phyloP scores from a whole-genome alignment of 768 basidiomycete genomes.

The Russula abietina region DNA sequence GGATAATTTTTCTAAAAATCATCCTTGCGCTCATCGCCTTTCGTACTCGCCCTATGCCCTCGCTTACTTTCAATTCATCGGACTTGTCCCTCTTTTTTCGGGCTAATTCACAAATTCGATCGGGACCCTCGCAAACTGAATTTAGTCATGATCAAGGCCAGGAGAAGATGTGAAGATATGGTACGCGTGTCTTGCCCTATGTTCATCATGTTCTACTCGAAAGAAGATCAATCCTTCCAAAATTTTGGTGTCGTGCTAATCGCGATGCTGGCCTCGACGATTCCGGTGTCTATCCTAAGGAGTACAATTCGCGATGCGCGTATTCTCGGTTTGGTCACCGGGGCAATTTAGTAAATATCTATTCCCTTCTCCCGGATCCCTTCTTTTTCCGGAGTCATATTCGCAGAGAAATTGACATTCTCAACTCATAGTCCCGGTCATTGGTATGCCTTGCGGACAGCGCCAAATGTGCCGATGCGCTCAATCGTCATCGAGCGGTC shows the following conservation, averaged over 20 bases:
- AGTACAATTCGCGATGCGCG: constrained; percentile 68
- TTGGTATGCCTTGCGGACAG: constrained; percentile 86
- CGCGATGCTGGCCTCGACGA: constrained; percentile 65
- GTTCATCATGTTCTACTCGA: background rate
- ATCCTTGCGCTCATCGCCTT: too few species aligned
- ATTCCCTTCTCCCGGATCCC: too few species aligned
- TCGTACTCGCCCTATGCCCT: too few species aligned
- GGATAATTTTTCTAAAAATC: too few species aligned
- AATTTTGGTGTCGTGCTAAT: constrained; percentile 65
- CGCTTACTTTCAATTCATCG: too few species aligned
- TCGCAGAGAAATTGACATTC: background rate
- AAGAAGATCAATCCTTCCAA: background rate
- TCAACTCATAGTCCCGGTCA: constrained; percentile 54
- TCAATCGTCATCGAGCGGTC: constrained; percentile 68
- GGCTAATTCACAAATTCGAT: background rate
- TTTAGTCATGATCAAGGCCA: constrained; percentile 72
- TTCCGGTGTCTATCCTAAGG: constrained; percentile 78
- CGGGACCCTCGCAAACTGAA: background rate
- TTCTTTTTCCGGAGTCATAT: background rate
- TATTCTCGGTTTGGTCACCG: constrained; percentile 77
- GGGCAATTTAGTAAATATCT: constrained; percentile 38
- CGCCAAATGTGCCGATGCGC: constrained; percentile 67
- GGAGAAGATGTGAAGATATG: constrained; percentile 68
- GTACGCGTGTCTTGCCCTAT: constrained; percentile 32
- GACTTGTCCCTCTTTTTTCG: too few species aligned